Percentiles rank a stretch among this genome's conserved stretches.
Evolutionary conservation across 371 early-diverging fungal species (phyloP).

Genomic region (Gilbertella persicaria): DNA sequence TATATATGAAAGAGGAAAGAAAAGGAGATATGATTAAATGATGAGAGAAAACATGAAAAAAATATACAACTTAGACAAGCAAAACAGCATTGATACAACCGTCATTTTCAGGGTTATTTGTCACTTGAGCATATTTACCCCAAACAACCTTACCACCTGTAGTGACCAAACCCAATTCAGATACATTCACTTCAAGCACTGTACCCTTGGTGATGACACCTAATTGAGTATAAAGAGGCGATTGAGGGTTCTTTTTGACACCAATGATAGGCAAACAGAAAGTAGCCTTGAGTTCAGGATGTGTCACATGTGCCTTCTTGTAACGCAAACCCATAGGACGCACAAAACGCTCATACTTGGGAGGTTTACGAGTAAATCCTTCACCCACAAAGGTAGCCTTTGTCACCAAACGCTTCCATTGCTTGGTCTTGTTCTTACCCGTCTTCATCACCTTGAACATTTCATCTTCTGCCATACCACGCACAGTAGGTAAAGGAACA

Average conservation of each 20-base stretch:
- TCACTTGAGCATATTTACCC: slow-evolving; percentile 99
- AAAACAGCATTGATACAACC: slow-evolving; percentile 96
- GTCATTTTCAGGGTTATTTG: slow-evolving; percentile 96
- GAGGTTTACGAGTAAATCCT: slow-evolving; percentile 99
- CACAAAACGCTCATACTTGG: slow-evolving; percentile 99
- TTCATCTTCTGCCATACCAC: slow-evolving; percentile 99
- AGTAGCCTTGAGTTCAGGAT: slow-evolving; percentile 99
- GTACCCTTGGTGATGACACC: slow-evolving; percentile 99
- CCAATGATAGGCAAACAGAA: slow-evolving; percentile 98
- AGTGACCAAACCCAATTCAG: slow-evolving; percentile 98
- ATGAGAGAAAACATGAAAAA: not conserved
- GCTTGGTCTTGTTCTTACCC: slow-evolving; percentile 95
- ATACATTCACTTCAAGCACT: slow-evolving; percentile 93
- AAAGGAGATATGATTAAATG: not conserved
- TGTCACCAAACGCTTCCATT: slow-evolving; percentile 99
- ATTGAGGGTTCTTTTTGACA: slow-evolving; percentile 99
- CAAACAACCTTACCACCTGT: slow-evolving; percentile 99
- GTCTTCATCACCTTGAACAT: slow-evolving; percentile 98
- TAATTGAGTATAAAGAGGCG: slow-evolving; percentile 96
- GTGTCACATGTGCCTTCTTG: slow-evolving; percentile 99
- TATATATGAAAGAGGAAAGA: not conserved
- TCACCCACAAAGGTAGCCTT: slow-evolving; percentile 99
- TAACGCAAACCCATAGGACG: slow-evolving; percentile 99
- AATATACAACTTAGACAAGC: slow-evolving; percentile 66
- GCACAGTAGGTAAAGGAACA: slow-evolving; percentile 98